phyloP scores from a whole-genome alignment of 1,284 basidiomycete genomes.

The Malassezia furfur region DNA sequence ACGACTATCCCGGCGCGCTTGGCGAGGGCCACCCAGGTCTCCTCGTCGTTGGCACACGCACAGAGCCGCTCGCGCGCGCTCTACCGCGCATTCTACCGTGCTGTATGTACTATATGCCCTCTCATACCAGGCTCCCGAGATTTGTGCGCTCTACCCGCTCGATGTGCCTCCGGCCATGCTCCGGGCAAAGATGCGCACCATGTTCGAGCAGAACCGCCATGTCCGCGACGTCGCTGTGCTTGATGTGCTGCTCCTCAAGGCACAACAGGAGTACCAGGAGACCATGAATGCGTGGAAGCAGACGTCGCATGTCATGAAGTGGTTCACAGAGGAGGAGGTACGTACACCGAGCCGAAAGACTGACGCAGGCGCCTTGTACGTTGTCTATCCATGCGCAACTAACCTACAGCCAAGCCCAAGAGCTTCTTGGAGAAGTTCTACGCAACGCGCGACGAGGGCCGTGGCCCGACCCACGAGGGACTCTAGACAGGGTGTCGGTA shows the following conservation, averaged over 20 bases:
- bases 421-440: slow-evolving; percentile 77
- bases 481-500: slow-evolving; percentile 8
- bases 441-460: slow-evolving; percentile 51
- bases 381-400: slow-evolving; percentile 28
- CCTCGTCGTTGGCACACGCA: slow-evolving; percentile 59
- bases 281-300: slow-evolving; percentile 90
- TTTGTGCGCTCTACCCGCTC: slow-evolving; percentile 73
- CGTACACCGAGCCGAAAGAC: not conserved
- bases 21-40: slow-evolving; percentile 57
- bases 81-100: slow-evolving; percentile 85
- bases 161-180: slow-evolving; percentile 71
- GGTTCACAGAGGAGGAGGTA: slow-evolving; percentile 50
- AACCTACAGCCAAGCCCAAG: slow-evolving; percentile 44
- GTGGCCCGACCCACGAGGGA: slow-evolving; percentile 24
- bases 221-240: slow-evolving; percentile 74
- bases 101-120: slow-evolving; percentile 54
- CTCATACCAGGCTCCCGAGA: slow-evolving; percentile 68
- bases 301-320: slow-evolving; percentile 50
- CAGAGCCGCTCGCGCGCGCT: slow-evolving; percentile 64
- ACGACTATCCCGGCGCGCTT: slow-evolving; percentile 85
- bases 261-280: slow-evolving; percentile 78
- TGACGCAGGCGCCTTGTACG: slow-evolving; percentile 29
- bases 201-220: slow-evolving; percentile 76
- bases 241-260: slow-evolving; percentile 80
- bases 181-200: slow-evolving; percentile 71